Evolutionary conservation across 352 stramenopile genomes (phyloP).

Genomic region (Pythium monospermum): DNA sequence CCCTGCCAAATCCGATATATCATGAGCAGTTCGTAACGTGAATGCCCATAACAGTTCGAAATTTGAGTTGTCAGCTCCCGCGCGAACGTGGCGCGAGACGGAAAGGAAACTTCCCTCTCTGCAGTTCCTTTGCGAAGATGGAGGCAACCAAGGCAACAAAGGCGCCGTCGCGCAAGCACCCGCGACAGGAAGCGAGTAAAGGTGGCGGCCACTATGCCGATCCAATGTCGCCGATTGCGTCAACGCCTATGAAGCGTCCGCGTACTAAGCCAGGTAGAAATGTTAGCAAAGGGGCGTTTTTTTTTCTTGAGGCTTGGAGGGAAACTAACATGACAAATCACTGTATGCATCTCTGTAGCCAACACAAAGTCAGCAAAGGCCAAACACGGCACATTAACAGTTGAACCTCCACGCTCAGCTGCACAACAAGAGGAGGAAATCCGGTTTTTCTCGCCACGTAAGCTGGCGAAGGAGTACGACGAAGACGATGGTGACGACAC

Average conservation of each 20-base stretch:
- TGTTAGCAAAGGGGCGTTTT: background rate
- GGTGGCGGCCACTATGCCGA: constrained; percentile 64
- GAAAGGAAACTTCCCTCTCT: constrained; percentile 16
- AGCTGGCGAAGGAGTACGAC: constrained; percentile 56
- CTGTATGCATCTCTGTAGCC: constrained; percentile 18
- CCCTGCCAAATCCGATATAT: constrained; percentile 5
- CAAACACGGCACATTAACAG: constrained; percentile 25
- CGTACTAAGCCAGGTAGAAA: constrained; percentile 39
- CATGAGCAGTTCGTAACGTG: constrained; percentile 12
- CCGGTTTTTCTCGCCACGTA: constrained; percentile 58
- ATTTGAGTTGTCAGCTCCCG: constrained; percentile 8
- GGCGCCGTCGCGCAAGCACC: constrained; percentile 14
- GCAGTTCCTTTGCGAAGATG: too few species aligned
- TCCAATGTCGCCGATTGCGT: constrained; percentile 76
- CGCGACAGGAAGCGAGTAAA: constrained; percentile 7
- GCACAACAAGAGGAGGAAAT: constrained; percentile 27
- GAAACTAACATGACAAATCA: constrained; percentile 3
- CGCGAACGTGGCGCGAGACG: constrained; percentile 8
- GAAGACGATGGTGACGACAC: constrained; percentile 13
- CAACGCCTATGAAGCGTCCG: constrained; percentile 76
- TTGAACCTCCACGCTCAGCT: constrained; percentile 17
- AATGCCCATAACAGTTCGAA: constrained; percentile 15
- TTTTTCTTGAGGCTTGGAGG: too few species aligned
- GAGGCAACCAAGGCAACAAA: constrained; percentile 4
- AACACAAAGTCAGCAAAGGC: constrained; percentile 45